phyloP scores from a whole-genome alignment of 306 rosid species.

The Prunus davidiana region DNA sequence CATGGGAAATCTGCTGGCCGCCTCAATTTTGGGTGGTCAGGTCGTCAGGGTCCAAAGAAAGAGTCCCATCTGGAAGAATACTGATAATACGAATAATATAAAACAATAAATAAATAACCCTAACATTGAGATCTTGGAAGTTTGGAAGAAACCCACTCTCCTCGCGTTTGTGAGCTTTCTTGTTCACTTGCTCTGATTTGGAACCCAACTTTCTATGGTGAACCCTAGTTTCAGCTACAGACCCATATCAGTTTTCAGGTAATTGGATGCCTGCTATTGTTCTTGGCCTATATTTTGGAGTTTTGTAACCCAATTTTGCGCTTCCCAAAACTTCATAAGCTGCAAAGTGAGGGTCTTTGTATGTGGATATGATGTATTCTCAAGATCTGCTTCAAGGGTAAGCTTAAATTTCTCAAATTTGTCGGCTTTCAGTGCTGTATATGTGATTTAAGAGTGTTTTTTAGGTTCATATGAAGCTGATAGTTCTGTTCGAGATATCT shows the following conservation, averaged over 20 bases:
- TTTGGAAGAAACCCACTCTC: not conserved
- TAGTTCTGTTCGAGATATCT: not conserved
- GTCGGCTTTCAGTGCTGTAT: not conserved
- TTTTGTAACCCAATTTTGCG: not conserved
- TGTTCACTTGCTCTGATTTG: not conserved
- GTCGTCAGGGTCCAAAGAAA: not conserved
- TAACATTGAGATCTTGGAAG: conserved; percentile 29
- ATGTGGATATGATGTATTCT: not conserved
- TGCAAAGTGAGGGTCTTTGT: not conserved
- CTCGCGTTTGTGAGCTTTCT: not conserved
- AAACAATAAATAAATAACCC: not conserved
- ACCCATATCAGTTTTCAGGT: conserved; percentile 21
- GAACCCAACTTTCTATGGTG: not conserved
- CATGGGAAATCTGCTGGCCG: not conserved
- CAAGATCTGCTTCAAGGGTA: conserved; percentile 16
- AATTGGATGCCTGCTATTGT: not conserved
- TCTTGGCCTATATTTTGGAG: not conserved
- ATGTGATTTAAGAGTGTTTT: conserved; percentile 1
- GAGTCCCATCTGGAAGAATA: not conserved
- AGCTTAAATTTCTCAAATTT: not conserved
- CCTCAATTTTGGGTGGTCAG: not conserved
- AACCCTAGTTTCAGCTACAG: conserved; percentile 3
- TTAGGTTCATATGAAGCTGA: conserved; percentile 2
- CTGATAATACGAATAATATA: not conserved
- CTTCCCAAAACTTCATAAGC: not conserved